phyloP scores from a whole-genome alignment of 169 alveolate genomes.

The Plasmodium coatneyi region DNA sequence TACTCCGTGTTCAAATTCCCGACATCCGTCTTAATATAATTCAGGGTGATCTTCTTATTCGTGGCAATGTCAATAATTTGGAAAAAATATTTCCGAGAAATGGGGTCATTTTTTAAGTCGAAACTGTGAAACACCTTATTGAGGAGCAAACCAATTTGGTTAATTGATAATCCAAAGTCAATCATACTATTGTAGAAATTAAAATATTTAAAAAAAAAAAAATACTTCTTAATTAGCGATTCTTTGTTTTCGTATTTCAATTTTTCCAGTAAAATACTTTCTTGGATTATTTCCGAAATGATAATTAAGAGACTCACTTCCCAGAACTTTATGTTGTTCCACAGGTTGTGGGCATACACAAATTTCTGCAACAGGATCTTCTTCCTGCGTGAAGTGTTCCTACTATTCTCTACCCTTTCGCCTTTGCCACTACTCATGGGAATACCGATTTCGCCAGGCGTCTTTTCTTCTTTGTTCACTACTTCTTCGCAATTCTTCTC shows the following conservation, averaged over 20 bases:
- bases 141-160: constrained; percentile 39
- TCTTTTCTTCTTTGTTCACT: neutral
- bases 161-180: constrained; percentile 45
- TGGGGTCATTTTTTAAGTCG: constrained; percentile 53
- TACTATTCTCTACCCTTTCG: neutral
- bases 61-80: constrained; percentile 62
- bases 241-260: constrained; percentile 62
- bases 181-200: constrained; percentile 56
- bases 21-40: constrained; percentile 48
- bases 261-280: constrained; percentile 46
- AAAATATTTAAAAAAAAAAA: constrained; percentile 67
- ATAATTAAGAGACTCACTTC: constrained; percentile 46
- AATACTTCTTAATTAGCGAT: constrained; percentile 50
- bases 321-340: constrained; percentile 71
- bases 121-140: constrained; percentile 61
- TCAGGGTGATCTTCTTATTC: constrained; percentile 56
- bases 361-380: constrained; percentile 29
- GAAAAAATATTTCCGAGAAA: constrained; percentile 46
- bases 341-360: constrained; percentile 37
- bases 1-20: constrained; percentile 46
- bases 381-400: neutral
- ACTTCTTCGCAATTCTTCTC: too few relatives aligned
- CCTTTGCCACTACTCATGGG: neutral
- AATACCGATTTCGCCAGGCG: neutral
- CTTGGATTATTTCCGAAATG: constrained; percentile 70